Evolutionary conservation across 176 grass and related monocot genomes (phyloP).

Genomic region (Carex cristatella): DNA sequence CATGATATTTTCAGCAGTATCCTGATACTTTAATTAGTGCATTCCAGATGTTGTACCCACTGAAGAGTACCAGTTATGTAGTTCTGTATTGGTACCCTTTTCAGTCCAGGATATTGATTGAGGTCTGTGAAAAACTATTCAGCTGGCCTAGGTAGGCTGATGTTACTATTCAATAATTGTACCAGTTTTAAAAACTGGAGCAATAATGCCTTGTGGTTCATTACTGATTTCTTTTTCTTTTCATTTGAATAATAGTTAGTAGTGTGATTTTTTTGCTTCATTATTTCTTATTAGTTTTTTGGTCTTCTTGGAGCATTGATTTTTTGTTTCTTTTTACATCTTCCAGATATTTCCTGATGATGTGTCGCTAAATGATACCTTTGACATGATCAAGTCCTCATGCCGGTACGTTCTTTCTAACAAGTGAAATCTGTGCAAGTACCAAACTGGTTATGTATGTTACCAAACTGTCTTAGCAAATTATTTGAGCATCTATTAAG

Average conservation of each 20-base stretch:
- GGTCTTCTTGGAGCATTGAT: slow-evolving; percentile 3
- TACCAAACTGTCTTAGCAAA: background rate
- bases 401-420: slow-evolving; percentile 38
- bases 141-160: background rate
- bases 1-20: background rate
- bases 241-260: background rate
- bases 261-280: background rate
- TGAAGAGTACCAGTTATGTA: background rate
- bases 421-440: slow-evolving; percentile 1
- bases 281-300: background rate
- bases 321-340: slow-evolving; percentile 7
- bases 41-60: background rate
- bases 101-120: background rate
- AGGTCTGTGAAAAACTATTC: background rate
- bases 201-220: background rate
- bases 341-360: slow-evolving; percentile 80
- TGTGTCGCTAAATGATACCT: slow-evolving; percentile 48
- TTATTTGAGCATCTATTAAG: background rate
- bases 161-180: too few relatives aligned
- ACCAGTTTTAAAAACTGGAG: background rate
- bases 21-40: background rate
- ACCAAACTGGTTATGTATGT: background rate
- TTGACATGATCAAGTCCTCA: slow-evolving; percentile 52
- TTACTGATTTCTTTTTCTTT: background rate
- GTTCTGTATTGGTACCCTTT: background rate